Conservation (phyloP, 1,139 yeast species). For the Saccharomyces hybrid region DNA sequence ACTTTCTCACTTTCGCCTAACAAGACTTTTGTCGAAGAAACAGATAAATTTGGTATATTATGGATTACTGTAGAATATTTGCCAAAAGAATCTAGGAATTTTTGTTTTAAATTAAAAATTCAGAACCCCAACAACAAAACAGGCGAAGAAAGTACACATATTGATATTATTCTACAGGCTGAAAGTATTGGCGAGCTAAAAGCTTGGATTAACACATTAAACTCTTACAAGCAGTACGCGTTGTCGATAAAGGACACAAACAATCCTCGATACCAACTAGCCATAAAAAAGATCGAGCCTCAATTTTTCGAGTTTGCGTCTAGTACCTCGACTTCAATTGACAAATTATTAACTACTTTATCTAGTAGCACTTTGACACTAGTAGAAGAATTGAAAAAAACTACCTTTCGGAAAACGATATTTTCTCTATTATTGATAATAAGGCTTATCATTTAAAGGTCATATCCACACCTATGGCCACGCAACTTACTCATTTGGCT, state of each 20-base stretch:
- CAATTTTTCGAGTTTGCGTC: constrained; percentile 65
- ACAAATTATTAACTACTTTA: constrained; percentile 36
- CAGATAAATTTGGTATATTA: constrained; percentile 78
- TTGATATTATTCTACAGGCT: constrained; percentile 55
- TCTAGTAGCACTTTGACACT: constrained; percentile 27
- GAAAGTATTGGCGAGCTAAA: constrained; percentile 64
- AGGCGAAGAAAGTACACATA: constrained; percentile 7
- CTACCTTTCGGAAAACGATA: constrained; percentile 6
- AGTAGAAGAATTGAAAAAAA: constrained; percentile 8
- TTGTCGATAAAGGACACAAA: constrained; percentile 30
- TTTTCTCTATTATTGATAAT: constrained; percentile 9
- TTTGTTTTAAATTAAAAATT: constrained; percentile 76
- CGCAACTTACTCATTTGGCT: constrained; percentile 63
- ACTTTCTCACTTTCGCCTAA: constrained; percentile 62
- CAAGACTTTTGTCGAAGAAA: constrained; percentile 74
- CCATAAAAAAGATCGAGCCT: constrained; percentile 66
- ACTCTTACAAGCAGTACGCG: constrained; percentile 49
- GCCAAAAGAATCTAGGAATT: constrained; percentile 67
- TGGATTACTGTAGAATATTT: constrained; percentile 55
- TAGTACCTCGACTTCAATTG: constrained; percentile 51
- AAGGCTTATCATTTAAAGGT: constrained; percentile 14
- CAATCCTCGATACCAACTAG: constrained; percentile 40
- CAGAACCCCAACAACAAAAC: constrained; percentile 35
- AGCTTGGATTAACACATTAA: constrained; percentile 71
- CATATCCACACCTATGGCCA: constrained; percentile 59